Evolutionary conservation across 306 rosid genomes (phyloP).

Genomic region (Pyrus pyrifolia): DNA sequence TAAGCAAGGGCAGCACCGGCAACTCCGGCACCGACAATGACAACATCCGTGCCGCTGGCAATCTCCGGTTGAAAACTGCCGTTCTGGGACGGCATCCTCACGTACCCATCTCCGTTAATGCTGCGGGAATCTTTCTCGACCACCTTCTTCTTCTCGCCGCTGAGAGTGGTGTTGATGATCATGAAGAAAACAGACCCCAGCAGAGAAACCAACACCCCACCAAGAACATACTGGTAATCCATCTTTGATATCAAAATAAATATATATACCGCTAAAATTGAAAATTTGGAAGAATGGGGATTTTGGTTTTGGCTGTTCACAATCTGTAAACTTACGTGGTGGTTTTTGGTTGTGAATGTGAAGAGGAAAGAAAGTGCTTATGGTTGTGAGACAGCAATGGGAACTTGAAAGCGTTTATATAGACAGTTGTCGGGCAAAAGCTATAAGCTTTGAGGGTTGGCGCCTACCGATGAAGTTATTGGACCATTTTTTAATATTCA

Average conservation of each 20-base stretch:
- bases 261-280: not conserved
- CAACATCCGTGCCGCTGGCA: conserved; percentile 25
- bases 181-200: conserved; percentile 32
- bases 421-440: not conserved
- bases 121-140: conserved; percentile 1
- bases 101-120: conserved; percentile 5
- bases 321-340: not conserved
- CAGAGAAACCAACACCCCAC: conserved; percentile 39
- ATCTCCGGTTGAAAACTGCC: conserved; percentile 2
- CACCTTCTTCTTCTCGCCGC: conserved; percentile 22
- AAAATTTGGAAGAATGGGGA: not conserved
- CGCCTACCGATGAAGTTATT: not conserved
- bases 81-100: not conserved
- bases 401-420: not conserved
- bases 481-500: not conserved
- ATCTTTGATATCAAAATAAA: conserved; percentile 17
- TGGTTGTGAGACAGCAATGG: not conserved
- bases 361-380: not conserved
- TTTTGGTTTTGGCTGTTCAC: not conserved
- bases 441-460: not conserved
- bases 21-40: conserved; percentile 89
- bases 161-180: conserved; percentile 12
- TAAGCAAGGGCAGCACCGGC: conserved; percentile 93
- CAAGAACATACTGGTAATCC: conserved; percentile 38
- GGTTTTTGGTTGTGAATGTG: not conserved